Evolutionary conservation across 2,329 filamentous ascomycete genomes (phyloP), one percentile per base, ranked within the genome.

Genomic region (Diaporthe caulivora): DNA sequence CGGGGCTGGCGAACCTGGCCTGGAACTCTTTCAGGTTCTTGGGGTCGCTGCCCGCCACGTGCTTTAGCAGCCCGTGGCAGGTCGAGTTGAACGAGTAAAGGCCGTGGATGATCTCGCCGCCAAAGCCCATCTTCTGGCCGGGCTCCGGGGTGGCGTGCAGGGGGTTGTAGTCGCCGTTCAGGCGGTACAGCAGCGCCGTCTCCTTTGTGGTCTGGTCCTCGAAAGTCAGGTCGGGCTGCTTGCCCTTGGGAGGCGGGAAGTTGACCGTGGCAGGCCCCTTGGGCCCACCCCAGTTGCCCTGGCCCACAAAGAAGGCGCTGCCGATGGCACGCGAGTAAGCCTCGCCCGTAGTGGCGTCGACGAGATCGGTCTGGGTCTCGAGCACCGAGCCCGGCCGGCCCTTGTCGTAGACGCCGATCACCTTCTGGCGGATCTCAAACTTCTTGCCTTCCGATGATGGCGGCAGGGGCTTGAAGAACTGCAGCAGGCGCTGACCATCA

Each of bases 81-180:
- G 93, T 90, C 72, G 90, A 90, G 85, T 98, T 98, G 92, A 94
- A 98, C 78, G 91, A 94, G 85, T 92, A 97, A 58, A 98, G 87
- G 26, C 95, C 95, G 84, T 98, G 95, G 82, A 97, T 93, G 82
- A 98, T 98, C 78, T 91, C 87, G 44, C 95, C 95, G 37, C 94
- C 94, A 78, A 97, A 98, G 74, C 95, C 95, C 94, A 98, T 97
- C 85, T 95, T 93, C 83, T 90, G 85, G 75, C 95, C 95, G 0
- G 95, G 94, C 84, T 95, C 94, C 17, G 95, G 95, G 24, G 93
- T 94, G 9, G 94, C 95, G 81, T 98, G 95, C 47, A 98, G 91
- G 37, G 95, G 95, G 86, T 98, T 98, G 85, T 98, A 98, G 85
- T 98, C 95, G 77, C 95, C 95, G 79, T 97, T 98, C 67, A 98